A percentile compares a stretch with the other conserved stretches of the same genome.
These are phyloP conservation scores for Isoetes engelmannii DNA, from an alignment of 83 land plant species.

Conservation along the genomic window DNA sequence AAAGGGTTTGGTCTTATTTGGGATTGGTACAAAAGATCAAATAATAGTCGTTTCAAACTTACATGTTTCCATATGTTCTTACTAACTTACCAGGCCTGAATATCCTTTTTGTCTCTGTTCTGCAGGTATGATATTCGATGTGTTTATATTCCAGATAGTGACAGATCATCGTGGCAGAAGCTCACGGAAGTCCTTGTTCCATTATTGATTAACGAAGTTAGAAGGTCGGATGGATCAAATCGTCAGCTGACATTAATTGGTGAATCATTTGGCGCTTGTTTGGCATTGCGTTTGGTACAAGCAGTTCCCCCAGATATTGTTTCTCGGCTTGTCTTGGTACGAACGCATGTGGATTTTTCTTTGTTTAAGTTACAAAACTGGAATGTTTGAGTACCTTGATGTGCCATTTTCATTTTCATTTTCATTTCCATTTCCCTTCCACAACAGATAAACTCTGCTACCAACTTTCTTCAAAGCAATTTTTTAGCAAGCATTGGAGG, in stretches of 20 bases:
- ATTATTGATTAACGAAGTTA: slow-evolving; percentile 19
- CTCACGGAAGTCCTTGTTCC: slow-evolving; percentile 27
- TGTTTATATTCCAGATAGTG: slow-evolving; percentile 33
- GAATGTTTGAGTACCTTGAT: too few relatives aligned
- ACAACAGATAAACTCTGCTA: slow-evolving; percentile 37
- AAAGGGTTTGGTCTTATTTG: too few relatives aligned
- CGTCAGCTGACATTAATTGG: slow-evolving; percentile 35
- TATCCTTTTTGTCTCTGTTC: not conserved
- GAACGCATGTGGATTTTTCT: too few relatives aligned
- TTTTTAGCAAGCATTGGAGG: slow-evolving; percentile 24
- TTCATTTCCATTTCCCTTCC: not conserved
- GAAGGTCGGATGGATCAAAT: slow-evolving; percentile 4
- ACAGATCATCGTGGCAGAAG: slow-evolving; percentile 38
- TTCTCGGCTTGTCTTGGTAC: slow-evolving; percentile 35
- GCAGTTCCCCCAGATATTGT: slow-evolving; percentile 33
- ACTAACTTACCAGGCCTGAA: too few relatives aligned
- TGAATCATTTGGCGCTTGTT: slow-evolving; percentile 38
- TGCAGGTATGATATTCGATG: slow-evolving; percentile 41
- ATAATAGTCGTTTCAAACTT: too few relatives aligned
- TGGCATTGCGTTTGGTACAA: slow-evolving; percentile 32
- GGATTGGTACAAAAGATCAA: too few relatives aligned
- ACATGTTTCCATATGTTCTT: too few relatives aligned
- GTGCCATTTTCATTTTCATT: too few relatives aligned
- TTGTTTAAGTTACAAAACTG: too few relatives aligned
- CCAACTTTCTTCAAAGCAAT: slow-evolving; percentile 26